A percentile compares a stretch with the other conserved stretches of the same genome.
These are phyloP conservation scores for Brassica rapa DNA, from an alignment of 345 rosid species.

Conservation along the genomic window DNA sequence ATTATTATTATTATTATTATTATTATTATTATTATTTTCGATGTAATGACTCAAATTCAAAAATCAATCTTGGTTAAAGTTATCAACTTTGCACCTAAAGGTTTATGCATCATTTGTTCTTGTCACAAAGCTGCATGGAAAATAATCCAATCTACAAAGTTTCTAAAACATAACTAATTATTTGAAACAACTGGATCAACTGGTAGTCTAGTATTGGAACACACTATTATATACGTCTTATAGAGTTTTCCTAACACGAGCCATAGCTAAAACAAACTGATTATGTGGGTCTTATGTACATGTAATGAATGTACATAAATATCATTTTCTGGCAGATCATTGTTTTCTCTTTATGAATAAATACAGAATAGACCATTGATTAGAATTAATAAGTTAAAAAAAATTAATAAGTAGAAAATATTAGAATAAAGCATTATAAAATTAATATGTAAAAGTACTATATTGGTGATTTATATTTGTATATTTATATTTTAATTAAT, in stretches of 20 bases:
- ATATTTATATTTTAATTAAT: background rate
- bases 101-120: background rate
- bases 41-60: slow-evolving; percentile 18
- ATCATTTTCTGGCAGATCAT: background rate
- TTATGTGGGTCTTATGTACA: background rate
- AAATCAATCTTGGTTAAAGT: slow-evolving; percentile 26
- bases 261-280: background rate
- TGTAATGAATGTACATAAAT: background rate
- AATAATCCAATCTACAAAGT: background rate
- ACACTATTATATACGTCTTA: background rate
- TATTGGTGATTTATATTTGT: background rate
- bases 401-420: background rate
- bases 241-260: background rate
- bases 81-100: slow-evolving; percentile 21
- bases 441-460: background rate
- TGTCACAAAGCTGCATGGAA: background rate
- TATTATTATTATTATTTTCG: background rate
- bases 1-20: background rate
- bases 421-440: background rate
- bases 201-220: background rate
- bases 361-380: background rate
- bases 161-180: background rate
- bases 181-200: background rate
- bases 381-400: background rate
- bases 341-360: background rate